Percentiles rank a stretch among this genome's conserved stretches.
Conservation (phyloP, 306 rosid species). For the Prunus dulcis region DNA sequence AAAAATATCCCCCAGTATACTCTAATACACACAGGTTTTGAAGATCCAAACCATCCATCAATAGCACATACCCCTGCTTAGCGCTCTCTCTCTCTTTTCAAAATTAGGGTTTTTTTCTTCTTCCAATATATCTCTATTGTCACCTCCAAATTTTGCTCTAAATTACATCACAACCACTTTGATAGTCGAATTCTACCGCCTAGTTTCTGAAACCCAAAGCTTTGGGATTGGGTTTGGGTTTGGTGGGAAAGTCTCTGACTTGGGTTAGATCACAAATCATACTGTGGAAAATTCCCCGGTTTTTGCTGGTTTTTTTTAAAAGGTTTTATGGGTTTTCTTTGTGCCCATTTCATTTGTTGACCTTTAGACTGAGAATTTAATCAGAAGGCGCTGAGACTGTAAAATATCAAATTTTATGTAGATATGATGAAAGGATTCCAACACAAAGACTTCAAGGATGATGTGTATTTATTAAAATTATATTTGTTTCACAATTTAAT, state of each 20-base stretch:
- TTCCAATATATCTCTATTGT: neutral
- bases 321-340: constrained; percentile 11
- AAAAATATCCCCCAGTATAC: fast-evolving
- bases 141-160: neutral
- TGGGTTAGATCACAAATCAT: constrained; percentile 27
- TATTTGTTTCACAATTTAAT: too few relatives aligned
- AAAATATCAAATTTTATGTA: constrained; percentile 17
- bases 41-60: constrained; percentile 30
- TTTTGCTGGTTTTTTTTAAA: neutral
- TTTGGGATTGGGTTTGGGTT: constrained; percentile 15
- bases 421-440: too few relatives aligned
- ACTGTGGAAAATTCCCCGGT: neutral
- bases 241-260: neutral
- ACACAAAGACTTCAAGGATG: too few relatives aligned
- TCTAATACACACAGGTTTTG: constrained; percentile 6
- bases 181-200: neutral
- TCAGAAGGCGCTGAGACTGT: constrained; percentile 26
- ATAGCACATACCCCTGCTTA: constrained; percentile 10
- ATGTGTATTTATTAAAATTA: too few relatives aligned
- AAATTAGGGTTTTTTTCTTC: neutral
- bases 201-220: neutral
- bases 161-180: constrained; percentile 9
- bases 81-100: neutral
- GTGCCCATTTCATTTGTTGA: constrained; percentile 28
- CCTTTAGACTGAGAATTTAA: constrained; percentile 37